Percentiles rank a stretch among this genome's conserved stretches.
These are phyloP conservation scores for Phoenix roebelenii DNA, from an alignment of 176 grass and related monocot species.

Conservation along the genomic window DNA sequence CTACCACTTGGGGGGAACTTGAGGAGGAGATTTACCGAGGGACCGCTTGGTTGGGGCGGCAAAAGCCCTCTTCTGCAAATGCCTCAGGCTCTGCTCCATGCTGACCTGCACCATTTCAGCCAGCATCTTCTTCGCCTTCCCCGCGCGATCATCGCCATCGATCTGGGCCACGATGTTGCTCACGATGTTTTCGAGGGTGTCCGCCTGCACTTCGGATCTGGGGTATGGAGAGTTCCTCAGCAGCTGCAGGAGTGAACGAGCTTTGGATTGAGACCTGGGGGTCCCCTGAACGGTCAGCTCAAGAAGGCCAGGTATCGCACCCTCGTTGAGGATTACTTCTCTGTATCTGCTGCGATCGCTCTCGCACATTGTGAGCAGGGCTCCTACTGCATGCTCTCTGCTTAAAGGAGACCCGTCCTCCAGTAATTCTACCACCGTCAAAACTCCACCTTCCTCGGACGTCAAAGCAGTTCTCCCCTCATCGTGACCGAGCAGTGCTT, in stretches of 20 bases:
- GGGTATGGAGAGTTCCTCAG: slow-evolving; percentile 8
- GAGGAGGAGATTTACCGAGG: background rate
- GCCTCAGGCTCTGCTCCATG: slow-evolving; percentile 21
- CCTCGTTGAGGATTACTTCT: slow-evolving; percentile 19
- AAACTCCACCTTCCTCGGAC: slow-evolving; percentile 13
- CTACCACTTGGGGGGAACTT: slow-evolving; percentile 6
- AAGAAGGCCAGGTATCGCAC: slow-evolving; percentile 13
- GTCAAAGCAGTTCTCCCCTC: slow-evolving; percentile 9
- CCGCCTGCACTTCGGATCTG: background rate
- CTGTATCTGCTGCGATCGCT: slow-evolving; percentile 11
- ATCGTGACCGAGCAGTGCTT: slow-evolving; percentile 5
- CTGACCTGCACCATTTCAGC: slow-evolving; percentile 22
- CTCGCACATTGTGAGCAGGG: slow-evolving; percentile 16
- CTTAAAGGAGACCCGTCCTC: slow-evolving; percentile 11
- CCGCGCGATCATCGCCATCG: slow-evolving; percentile 1
- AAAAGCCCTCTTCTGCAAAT: slow-evolving; percentile 16
- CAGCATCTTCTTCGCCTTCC: slow-evolving; percentile 19
- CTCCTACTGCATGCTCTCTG: slow-evolving; percentile 5
- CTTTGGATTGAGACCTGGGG: slow-evolving; percentile 9
- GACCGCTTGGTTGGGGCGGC: background rate
- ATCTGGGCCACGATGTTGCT: slow-evolving; percentile 9
- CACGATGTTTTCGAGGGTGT: slow-evolving; percentile 6
- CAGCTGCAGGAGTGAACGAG: slow-evolving; percentile 3
- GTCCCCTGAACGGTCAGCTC: slow-evolving; percentile 19
- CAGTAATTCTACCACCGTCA: slow-evolving; percentile 8